phyloP scores from a whole-genome alignment of 2,329 filamentous ascomycete species.

The Colletotrichum cuscutae region DNA sequence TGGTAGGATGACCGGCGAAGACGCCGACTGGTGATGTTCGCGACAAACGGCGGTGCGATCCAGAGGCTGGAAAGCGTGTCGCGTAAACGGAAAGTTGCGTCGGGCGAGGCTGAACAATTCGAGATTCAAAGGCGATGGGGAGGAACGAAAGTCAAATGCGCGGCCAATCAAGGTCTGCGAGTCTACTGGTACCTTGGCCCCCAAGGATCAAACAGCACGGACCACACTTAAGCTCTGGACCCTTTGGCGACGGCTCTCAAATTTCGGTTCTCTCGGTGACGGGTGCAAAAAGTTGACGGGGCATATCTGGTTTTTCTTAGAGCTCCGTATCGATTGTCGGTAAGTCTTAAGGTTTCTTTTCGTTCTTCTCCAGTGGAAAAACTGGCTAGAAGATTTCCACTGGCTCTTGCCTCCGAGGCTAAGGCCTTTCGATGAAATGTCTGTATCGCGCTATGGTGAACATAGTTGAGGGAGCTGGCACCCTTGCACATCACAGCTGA shows the following conservation, averaged over 20 bases:
- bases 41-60: neutral
- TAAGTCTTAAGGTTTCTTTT: neutral
- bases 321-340: neutral
- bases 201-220: conserved; percentile 9
- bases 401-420: neutral
- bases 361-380: neutral
- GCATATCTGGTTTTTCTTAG: neutral
- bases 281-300: neutral
- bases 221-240: neutral
- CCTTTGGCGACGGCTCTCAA: conserved; percentile 1
- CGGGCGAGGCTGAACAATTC: conserved; percentile 5
- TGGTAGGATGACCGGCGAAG: neutral
- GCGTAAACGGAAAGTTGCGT: conserved; percentile 11
- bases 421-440: neutral
- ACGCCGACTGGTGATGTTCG: neutral
- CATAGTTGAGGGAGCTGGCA: neutral
- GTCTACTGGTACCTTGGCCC: neutral
- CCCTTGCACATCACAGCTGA: neutral
- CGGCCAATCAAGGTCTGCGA: conserved; percentile 11
- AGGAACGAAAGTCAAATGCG: neutral
- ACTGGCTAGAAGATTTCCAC: neutral
- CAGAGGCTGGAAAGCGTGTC: conserved; percentile 1
- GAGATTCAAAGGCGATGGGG: neutral
- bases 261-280: conserved; percentile 18
- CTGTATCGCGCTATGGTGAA: neutral